Conservation (phyloP, 768 basidiomycete species). For the Mycena rebaudengoi region DNA sequence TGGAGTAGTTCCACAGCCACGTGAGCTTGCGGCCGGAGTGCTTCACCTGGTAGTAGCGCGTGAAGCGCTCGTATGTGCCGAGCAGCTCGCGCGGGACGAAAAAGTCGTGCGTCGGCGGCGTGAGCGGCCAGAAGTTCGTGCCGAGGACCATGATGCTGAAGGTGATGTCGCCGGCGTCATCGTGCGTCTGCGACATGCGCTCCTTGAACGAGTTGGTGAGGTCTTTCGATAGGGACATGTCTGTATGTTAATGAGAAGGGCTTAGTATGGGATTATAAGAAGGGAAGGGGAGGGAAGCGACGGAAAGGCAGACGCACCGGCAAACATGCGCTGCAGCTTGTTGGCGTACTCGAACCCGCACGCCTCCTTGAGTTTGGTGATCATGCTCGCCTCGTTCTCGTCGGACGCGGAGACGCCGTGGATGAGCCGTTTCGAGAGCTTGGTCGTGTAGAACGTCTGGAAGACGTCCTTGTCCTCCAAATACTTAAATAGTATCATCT, state of each 20-base stretch:
- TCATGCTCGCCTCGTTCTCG: conserved; percentile 97
- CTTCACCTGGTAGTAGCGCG: conserved; percentile 86
- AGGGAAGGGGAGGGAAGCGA: background rate
- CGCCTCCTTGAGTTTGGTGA: conserved; percentile 94
- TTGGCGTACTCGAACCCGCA: conserved; percentile 98
- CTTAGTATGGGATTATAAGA: background rate
- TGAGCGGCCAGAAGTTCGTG: conserved; percentile 95
- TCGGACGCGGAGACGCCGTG: conserved; percentile 92
- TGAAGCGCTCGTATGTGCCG: conserved; percentile 90
- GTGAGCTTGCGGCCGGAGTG: conserved; percentile 97
- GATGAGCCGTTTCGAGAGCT: conserved; percentile 92
- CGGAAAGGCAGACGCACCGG: conserved; percentile 58
- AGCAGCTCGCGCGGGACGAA: conserved; percentile 88
- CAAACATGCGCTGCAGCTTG: conserved; percentile 97
- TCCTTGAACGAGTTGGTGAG: conserved; percentile 95
- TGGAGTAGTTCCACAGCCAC: conserved; percentile 99
- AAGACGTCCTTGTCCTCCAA: conserved; percentile 99
- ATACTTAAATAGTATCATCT: conserved; percentile 99
- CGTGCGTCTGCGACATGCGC: conserved; percentile 87
- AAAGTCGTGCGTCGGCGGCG: conserved; percentile 85
- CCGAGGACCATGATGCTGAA: conserved; percentile 95
- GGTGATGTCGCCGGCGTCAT: conserved; percentile 81
- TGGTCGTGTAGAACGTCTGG: conserved; percentile 97
- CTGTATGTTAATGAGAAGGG: conserved; percentile 48
- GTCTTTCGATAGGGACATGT: conserved; percentile 95